Base-by-base conservation (phyloP, 306 rosid species). In the Mimosa pudica region DNA sequence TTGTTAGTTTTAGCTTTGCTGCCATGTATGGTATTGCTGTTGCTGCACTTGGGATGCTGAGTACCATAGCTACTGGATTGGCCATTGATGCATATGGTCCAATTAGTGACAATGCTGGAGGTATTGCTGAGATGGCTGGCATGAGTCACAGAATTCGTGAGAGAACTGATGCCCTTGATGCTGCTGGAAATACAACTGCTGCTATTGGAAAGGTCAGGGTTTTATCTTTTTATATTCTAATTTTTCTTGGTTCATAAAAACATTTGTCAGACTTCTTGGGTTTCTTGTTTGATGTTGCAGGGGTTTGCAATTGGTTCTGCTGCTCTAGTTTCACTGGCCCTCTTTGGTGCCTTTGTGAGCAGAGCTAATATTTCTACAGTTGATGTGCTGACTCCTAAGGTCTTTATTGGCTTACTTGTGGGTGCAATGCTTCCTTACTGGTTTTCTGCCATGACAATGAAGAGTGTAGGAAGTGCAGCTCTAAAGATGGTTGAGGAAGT, bases 231-330 rank as follows among this genome's bases (percentile, higher is more conserved):
- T 35, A 24, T 16, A 10, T 11, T 58, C 42, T 57, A 20, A 55
- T 8, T 54, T 48, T 48, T 18, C 32, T 10, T 7, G 44, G 8
- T 52, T 32, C 32, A 35, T 32, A 11, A 16, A 33, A 51, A 33
- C 8, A 49, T 71, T 8, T 1, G 41, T 49, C 11, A 32, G 47
- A 16, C 57, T 7, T 17, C 3, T 32, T 0, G 38, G 44, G 54
- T 69, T 46, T 69, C 18, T 51, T 58, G 0, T 70, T 20, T 69
- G 54, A 7, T 70, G 76, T 48, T 75, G 12, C 60, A 89, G 92
- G 94, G 94, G 36, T 90, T 90, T 64, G 94, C 94, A 11, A 90
- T 90, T 63, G 94, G 94, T 49, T 88, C 92, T 33, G 92, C 92
- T 9, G 92, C 94, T 52, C 89, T 90, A 2, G 94, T 90, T 16